Percentiles rank a stretch among this genome's conserved stretches.
phyloP scores from a whole-genome alignment of 106 monocot genomes.

The Platanthera zijinensis region DNA sequence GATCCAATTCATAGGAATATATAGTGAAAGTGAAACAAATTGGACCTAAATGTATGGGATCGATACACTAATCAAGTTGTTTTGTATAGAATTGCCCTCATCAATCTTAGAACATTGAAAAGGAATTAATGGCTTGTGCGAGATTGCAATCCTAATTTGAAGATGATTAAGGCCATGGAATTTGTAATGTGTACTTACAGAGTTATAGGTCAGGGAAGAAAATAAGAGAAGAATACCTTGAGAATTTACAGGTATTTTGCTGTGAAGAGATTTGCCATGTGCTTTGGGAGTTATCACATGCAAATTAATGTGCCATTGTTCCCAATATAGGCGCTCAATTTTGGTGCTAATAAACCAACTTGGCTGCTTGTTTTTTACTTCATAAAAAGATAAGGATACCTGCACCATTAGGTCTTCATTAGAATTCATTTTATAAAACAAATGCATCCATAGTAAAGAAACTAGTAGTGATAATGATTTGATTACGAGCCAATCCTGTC shows the following conservation, averaged over 20 bases:
- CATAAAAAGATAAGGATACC: slow-evolving; percentile 85
- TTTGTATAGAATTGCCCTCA: too few relatives aligned
- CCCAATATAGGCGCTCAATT: slow-evolving; percentile 83
- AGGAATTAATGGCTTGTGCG: background rate
- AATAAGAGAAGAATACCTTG: slow-evolving; percentile 42
- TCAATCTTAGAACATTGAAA: background rate
- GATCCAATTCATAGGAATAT: too few relatives aligned
- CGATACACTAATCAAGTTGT: too few relatives aligned
- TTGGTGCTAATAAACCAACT: slow-evolving; percentile 78
- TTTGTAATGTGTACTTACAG: background rate
- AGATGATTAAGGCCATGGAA: background rate
- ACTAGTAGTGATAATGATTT: background rate
- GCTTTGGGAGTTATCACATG: slow-evolving; percentile 55
- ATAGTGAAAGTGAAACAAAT: too few relatives aligned
- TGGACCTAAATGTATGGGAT: too few relatives aligned
- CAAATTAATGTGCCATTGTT: slow-evolving; percentile 86
- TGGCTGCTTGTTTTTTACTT: slow-evolving; percentile 82
- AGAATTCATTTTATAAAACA: slow-evolving; percentile 1
- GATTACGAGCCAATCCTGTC: too few relatives aligned
- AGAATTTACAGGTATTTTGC: slow-evolving; percentile 21
- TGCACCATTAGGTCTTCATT: slow-evolving; percentile 16
- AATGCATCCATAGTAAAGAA: background rate
- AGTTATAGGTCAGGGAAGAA: background rate
- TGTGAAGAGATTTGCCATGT: slow-evolving; percentile 44
- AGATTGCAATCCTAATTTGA: background rate